Percentiles rank a stretch among this genome's conserved stretches.
These are phyloP conservation scores for Hypericum perforatum DNA, from an alignment of 345 rosid genomes.

Conservation along the genomic window DNA sequence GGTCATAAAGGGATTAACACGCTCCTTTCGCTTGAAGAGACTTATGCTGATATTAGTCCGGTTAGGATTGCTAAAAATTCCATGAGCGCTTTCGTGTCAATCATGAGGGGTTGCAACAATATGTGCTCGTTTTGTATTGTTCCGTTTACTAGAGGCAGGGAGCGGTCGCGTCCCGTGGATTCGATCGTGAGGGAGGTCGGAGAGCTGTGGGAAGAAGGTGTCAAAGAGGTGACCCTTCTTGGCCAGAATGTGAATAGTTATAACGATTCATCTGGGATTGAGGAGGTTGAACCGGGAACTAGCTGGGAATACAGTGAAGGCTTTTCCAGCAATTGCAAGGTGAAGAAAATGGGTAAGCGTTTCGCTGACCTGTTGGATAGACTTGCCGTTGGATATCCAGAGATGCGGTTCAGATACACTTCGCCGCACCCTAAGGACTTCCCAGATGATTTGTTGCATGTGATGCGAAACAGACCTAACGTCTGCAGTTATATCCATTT, in stretches of 20 bases:
- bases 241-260: conserved; percentile 97
- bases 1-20: conserved; percentile 94
- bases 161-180: conserved; percentile 79
- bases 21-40: conserved; percentile 90
- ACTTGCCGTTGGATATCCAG: conserved; percentile 82
- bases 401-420: conserved; percentile 91
- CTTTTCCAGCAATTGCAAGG: conserved; percentile 74
- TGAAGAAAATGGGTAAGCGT: conserved; percentile 63
- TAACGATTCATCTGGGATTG: conserved; percentile 53
- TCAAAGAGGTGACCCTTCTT: conserved; percentile 85
- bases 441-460: conserved; percentile 64
- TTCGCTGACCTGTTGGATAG: conserved; percentile 83
- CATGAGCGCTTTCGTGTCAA: conserved; percentile 73
- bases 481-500: conserved; percentile 76
- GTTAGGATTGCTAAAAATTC: conserved; percentile 61
- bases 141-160: conserved; percentile 92
- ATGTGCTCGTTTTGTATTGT: conserved; percentile 97
- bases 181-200: conserved; percentile 79
- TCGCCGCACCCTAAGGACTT: conserved; percentile 96
- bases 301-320: conserved; percentile 78
- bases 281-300: conserved; percentile 53
- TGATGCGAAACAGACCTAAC: conserved; percentile 74
- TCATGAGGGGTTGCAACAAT: conserved; percentile 96
- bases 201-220: conserved; percentile 75
- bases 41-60: conserved; percentile 79